Base-by-base conservation (phyloP, 2,329 filamentous ascomycete genomes). In the Calonectria henricotiae region DNA sequence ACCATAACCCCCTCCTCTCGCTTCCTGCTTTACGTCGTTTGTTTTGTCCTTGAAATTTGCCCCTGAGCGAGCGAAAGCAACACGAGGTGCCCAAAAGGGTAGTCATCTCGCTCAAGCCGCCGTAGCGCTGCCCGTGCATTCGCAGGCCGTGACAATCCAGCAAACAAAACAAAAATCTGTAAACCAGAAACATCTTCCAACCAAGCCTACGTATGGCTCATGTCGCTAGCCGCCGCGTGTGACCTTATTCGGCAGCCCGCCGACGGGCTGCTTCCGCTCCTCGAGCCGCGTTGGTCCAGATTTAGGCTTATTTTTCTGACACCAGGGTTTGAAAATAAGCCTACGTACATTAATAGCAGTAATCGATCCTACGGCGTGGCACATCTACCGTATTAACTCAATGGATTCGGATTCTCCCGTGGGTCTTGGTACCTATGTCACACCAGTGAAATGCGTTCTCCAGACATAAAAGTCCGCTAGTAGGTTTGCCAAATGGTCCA, bases 31-130 rank as follows among this genome's bases (percentile, higher is more conserved):
- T 46, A 12, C n/a, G n/a, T n/a, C 43, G n/a, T 20, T 23, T 23
- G 8, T 46, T 2, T 9, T 23, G 2, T 30, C 27, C 27, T n/a
- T n/a, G 41, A 20, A 44, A 44, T 44, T 46, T 46, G 43, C 43
- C 43, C 20, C 20, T 8, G 43, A 7, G n/a, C 8, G n/a, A 46
- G 49, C 64, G 44, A 62, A 39, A 43, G 67, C 43, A 35, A 61
- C 44, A 68, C 51, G 47, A 51, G 25, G 32, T 47, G 43, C 61
- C 25, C 51, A 60, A 47, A 68, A 61, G 35, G 35, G 51, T 37
- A 17, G 20, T 23, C 12, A 6, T 43, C 23, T 20, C 39, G 37
- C 27, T 17, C n/a, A 12, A 44, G 55, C 55, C 37, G 30, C 54
- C 27, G 44, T 17, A 54, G 37, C 11, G 32, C 20, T 58, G 35